Evolutionary conservation across 2,329 filamentous ascomycete species (phyloP).

Genomic region (Aspergillus sp.): DNA sequence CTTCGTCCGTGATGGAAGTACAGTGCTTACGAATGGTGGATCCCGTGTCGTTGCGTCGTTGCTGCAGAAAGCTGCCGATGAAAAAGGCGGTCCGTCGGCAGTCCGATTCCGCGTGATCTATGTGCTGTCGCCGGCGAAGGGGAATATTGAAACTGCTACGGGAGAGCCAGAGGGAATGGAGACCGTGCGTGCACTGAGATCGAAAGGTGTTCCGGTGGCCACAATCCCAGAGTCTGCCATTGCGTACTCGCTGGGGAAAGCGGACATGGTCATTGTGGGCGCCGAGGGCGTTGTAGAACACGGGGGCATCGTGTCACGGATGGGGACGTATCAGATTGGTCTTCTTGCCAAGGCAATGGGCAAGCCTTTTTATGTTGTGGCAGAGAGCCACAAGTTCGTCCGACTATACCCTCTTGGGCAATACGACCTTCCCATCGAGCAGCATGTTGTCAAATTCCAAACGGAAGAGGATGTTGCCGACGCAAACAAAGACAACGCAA

Average conservation of each 20-base stretch:
- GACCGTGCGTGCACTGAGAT: conserved; percentile 62
- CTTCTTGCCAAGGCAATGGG: conserved; percentile 63
- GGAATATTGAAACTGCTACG: conserved; percentile 16
- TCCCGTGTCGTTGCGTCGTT: conserved; percentile 74
- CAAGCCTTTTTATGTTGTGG: conserved; percentile 80
- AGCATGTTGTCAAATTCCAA: conserved; percentile 66
- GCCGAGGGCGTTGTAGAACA: conserved; percentile 86
- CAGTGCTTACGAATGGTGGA: conserved; percentile 84
- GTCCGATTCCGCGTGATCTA: conserved; percentile 79
- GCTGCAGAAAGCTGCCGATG: conserved; percentile 62
- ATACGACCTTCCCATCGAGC: conserved; percentile 69
- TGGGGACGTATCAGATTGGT: conserved; percentile 82
- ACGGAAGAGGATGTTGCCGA: conserved; percentile 42
- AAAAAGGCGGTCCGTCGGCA: conserved; percentile 44
- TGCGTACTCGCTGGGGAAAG: conserved; percentile 67
- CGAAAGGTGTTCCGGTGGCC: conserved; percentile 70
- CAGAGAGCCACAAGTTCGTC: conserved; percentile 95
- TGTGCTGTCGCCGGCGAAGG: conserved; percentile 41
- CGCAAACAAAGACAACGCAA: conserved; percentile 34
- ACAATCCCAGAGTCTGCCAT: conserved; percentile 67
- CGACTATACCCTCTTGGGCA: conserved; percentile 75
- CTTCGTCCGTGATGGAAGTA: conserved; percentile 68
- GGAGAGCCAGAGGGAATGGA: conserved; percentile 54
- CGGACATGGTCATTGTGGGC: conserved; percentile 59
- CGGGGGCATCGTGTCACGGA: conserved; percentile 79